Percentiles rank a stretch among this genome's conserved stretches.
Evolutionary conservation across 192 early-diverging fungal species (phyloP).

Genomic region (Fimicolochytrium jonesii): DNA sequence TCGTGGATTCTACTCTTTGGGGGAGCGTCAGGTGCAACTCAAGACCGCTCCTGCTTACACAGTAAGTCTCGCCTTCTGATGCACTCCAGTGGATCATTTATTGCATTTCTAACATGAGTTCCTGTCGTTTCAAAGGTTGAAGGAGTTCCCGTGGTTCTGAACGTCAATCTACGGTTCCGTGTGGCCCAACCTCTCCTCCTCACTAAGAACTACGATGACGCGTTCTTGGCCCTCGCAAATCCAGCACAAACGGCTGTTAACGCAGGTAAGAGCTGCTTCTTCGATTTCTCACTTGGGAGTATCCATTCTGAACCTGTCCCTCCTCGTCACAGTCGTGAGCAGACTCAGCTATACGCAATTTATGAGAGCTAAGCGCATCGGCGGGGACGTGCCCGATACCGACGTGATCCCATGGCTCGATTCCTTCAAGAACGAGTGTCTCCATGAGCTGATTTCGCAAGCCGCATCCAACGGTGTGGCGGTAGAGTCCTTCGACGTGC

Average conservation of each 20-base stretch:
- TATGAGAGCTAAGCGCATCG: slow-evolving; percentile 43
- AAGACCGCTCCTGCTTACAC: slow-evolving; percentile 42
- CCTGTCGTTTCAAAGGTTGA: slow-evolving; percentile 25
- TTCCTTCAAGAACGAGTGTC: slow-evolving; percentile 42
- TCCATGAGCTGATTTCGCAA: slow-evolving; percentile 31
- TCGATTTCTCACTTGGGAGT: no score
- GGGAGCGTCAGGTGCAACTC: slow-evolving; percentile 41
- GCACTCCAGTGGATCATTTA: neutral
- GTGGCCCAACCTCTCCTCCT: slow-evolving; percentile 39
- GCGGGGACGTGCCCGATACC: slow-evolving; percentile 38
- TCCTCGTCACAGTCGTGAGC: slow-evolving; percentile 37
- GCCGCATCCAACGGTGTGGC: slow-evolving; percentile 36
- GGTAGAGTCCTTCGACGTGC: slow-evolving; percentile 42
- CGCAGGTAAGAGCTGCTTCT: no score
- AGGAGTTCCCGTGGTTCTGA: slow-evolving; percentile 42
- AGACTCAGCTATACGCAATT: slow-evolving; percentile 44
- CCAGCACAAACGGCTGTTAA: slow-evolving; percentile 49
- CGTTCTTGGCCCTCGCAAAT: slow-evolving; percentile 39
- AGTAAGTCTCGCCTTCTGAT: neutral
- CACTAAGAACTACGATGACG: slow-evolving; percentile 40
- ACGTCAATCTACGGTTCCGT: slow-evolving; percentile 44
- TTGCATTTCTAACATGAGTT: neutral
- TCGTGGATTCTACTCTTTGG: slow-evolving; percentile 43
- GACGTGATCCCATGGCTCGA: slow-evolving; percentile 44
- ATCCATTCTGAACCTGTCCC: no score